Evolutionary conservation across 176 grass and related monocot genomes (phyloP).

Genomic region (Microstegium vimineum): DNA sequence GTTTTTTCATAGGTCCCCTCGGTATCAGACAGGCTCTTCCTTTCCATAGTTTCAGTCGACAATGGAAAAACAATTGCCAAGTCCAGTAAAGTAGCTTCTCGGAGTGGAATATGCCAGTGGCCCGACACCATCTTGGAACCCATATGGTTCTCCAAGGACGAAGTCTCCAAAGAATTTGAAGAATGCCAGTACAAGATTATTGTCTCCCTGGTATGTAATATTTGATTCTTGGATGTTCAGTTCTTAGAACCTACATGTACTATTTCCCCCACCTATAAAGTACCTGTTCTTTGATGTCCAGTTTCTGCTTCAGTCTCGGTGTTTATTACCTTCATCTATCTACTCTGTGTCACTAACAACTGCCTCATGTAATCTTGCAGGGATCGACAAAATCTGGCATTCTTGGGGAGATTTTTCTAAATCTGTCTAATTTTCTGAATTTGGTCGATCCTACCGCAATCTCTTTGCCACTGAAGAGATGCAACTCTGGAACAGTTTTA

Average conservation of each 20-base stretch:
- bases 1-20: constrained; percentile 68
- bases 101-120: constrained; percentile 81
- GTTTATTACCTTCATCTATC: neutral
- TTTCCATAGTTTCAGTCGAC: constrained; percentile 67
- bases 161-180: constrained; percentile 57
- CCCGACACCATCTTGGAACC: constrained; percentile 66
- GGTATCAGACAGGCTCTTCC: constrained; percentile 75
- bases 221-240: neutral
- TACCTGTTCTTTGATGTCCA: neutral
- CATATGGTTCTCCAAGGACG: constrained; percentile 73
- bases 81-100: constrained; percentile 64
- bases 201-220: constrained; percentile 61
- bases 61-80: constrained; percentile 73
- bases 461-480: constrained; percentile 74
- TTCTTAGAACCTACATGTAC: neutral
- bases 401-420: constrained; percentile 82
- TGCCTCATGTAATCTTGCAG: constrained; percentile 38
- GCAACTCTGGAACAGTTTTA: constrained; percentile 78
- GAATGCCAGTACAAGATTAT: constrained; percentile 91
- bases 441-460: constrained; percentile 58
- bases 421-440: constrained; percentile 76
- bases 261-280: neutral
- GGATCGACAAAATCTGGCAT: constrained; percentile 70
- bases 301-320: neutral
- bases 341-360: neutral